Evolutionary conservation across 2,329 filamentous ascomycete species (phyloP), one percentile per base, ranked within the genome.

Genomic region (Ophiostoma montium): DNA sequence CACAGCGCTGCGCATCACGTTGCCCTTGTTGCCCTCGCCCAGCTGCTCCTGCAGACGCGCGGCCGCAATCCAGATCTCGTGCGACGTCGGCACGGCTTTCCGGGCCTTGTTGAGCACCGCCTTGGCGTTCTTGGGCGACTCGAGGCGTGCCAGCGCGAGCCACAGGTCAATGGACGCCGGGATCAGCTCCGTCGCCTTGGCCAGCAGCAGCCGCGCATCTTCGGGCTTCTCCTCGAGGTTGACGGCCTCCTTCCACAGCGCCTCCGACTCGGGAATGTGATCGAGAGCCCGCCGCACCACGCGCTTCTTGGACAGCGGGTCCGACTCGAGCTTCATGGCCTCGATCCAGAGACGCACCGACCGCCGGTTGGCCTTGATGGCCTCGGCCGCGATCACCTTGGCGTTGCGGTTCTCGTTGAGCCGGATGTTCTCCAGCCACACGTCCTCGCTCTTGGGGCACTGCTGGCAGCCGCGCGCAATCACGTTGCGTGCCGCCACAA

Each of bases 231-330:
- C 90, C 61, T 96, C 92, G 49, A 96, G 69, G 57, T 96, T 96
- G 54, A 98, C 90, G 5, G 90, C 84, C 62, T 94, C 88, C 62
- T 96, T 98, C 92, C 92, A 98, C n/a, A 98, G 75, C 38, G 86
- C 83, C 44, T 96, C 92, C 0, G 90, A 96, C 60, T 95, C 87
- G 1, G 89, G 89, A 36, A 95, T 85, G 59, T 95, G 83, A 58
- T 96, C 86, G 41, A 98, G 72, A 0, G 92, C 94, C 61, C 94
- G 86, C 49, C 89, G 78, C 32, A 95, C 80, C 8, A 98, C 92
- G 60, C 88, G 82, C 67, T 96, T 96, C 66, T 94, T 94, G 11
- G 87, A 86, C 52, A 82, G 77, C 1, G 79, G 69, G 44, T 95
- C 84, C 8, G 80, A 79, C 63, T 98, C 92, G 21, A 98, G 69